Base-by-base conservation (phyloP, 148 eudicot genomes). In the Limonium bicolor region DNA sequence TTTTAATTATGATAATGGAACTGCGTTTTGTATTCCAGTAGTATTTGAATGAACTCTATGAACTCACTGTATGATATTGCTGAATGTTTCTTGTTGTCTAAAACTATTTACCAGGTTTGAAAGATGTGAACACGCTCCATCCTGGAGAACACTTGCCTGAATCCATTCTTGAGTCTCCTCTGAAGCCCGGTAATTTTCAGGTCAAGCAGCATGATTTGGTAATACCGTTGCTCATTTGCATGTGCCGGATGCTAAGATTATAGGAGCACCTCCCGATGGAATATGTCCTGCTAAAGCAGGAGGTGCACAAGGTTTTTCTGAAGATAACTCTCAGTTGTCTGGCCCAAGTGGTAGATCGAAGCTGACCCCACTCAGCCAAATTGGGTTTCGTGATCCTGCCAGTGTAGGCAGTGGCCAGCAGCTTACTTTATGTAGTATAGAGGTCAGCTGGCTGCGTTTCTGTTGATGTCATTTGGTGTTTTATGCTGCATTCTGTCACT, bases 371-470 rank as follows among this genome's bases (percentile, higher is more conserved):
- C 58, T 81, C 41, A 90, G 99, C 72, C 99, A 90, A 71, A 76
- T 51, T 42, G 99, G 99, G 44, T 90, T 90, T 42, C 69, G 76
- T 27, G 99, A 90, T 65, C 95, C 99, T 53, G 99, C 94, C 50
- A 80, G 81, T 80, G 48, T 69, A 51, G 95, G 95, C 48, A 71
- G 68, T 39, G 88, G 94, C 41, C 99, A 90, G 67, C 95, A 90
- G 72, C 56, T 90, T 55, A 84, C 99, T 15, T 38, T 81, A 45
- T 56, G 80, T 27, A 90, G 99, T 64, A 58, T 90, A 57, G 95
- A 90, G 85, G 92, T 81, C 60, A 50, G 31, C n/a, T 40, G 30
- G 20, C 19, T 18, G 19, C 15, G 8, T 15, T 49, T 14, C 21
- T 19, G 19, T 38, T 32, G 11, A 32, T 32, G 11, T 6, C 18